A percentile compares a stretch with the other conserved stretches of the same genome.
Conservation (phyloP, 202 grass and related monocot genomes). For the Dendrocalamus latiflorus region DNA sequence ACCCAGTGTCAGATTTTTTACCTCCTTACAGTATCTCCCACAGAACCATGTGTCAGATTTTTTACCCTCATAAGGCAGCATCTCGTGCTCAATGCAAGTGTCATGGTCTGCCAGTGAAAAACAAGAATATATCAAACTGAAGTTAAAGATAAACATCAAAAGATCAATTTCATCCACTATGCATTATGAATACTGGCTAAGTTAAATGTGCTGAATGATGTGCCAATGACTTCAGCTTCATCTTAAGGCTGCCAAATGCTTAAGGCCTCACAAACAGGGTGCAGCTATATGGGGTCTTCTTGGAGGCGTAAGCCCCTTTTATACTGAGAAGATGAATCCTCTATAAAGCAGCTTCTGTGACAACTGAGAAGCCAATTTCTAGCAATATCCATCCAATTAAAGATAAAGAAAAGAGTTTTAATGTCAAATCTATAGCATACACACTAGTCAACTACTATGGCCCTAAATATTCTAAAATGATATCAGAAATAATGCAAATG, state of each 20-base stretch:
- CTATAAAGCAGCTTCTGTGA: not conserved
- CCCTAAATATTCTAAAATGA: not conserved
- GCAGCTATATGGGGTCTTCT: constrained; percentile 4
- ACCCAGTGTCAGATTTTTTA: no score
- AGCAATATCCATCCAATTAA: not conserved
- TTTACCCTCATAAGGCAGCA: constrained; percentile 36
- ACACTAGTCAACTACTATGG: not conserved
- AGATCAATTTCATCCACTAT: constrained; percentile 2
- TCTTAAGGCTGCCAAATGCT: not conserved
- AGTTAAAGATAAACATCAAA: constrained; percentile 28
- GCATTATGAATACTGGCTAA: not conserved
- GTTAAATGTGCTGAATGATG: not conserved
- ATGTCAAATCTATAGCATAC: not conserved
- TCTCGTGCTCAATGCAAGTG: constrained; percentile 54
- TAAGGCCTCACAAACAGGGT: no score
- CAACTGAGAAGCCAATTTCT: not conserved
- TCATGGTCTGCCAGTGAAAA: constrained; percentile 73
- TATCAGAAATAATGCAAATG: constrained; percentile 12
- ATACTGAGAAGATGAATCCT: not conserved
- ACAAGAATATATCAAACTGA: constrained; percentile 23
- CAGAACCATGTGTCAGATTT: constrained; percentile 78
- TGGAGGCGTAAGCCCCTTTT: constrained; percentile 16
- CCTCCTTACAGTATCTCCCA: constrained; percentile 78
- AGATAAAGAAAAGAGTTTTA: not conserved
- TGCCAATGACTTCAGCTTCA: not conserved